Evolutionary conservation across 805 yeast genomes (phyloP), one percentile per base, ranked within the genome.

Genomic region (Wickerhamiella parazyma): DNA sequence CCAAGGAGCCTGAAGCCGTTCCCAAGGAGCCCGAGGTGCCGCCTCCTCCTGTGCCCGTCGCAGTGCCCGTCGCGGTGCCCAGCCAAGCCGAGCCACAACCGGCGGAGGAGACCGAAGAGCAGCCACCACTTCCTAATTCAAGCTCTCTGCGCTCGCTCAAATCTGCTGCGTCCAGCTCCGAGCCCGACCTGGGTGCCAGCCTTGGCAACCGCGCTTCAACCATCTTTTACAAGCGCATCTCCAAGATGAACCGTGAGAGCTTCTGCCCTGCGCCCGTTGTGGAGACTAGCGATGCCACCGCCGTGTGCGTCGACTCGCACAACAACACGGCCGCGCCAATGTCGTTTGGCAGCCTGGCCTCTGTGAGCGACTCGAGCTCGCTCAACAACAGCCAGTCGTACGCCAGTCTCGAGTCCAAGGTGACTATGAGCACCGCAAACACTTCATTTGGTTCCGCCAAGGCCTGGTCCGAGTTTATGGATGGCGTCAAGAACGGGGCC

Each of bases 381-480:
- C 22, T 39, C 18, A 31, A 31, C 34, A 31, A 33, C 17, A 26
- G 26, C 12, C 43, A 33, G 33, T 40, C 43, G 10, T 40, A 24
- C 17, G 33, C 33, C 6, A 33, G 38, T 33, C 4, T 40, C 4
- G 36, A 40, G 33, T 40, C 43, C 9, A 35, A 17, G 12, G 38
- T 18, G n/a, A 40, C 49, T 10, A 28, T 40, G 16, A 25, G 44
- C 18, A 46, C 49, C 6, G 44, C 46, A 14, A 38, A 46, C 24
- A 46, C 49, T 16, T 42, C 46, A 10, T 44, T 46, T 8, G 49
- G 49, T 3, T 42, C 46, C 14, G 36, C 49, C 5, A 33, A 35
- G 24, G 46, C 48, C 1, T 48, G 50, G 50, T 19, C 45, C 14
- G 39, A 36, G 29, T 45, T 40, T 22, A 33, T 48, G 47, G 33